A percentile compares a stretch with the other conserved stretches of the same genome.
phyloP scores from a whole-genome alignment of 2,329 filamentous ascomycete species.

The Podosphaera fusca region DNA sequence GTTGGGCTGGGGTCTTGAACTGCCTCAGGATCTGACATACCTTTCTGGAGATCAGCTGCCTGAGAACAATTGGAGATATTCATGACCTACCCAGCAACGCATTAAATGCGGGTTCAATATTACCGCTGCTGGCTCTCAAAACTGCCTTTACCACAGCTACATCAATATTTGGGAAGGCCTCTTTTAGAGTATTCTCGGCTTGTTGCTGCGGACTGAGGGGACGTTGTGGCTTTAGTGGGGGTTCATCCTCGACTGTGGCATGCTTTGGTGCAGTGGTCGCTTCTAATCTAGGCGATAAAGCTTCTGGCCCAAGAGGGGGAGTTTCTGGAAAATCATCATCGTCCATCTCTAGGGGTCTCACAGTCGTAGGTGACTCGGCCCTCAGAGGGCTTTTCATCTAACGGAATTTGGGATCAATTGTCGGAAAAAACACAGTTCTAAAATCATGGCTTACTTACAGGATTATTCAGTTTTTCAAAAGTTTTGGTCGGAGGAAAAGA shows the following conservation, averaged over 20 bases:
- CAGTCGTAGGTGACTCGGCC: constrained; percentile 44
- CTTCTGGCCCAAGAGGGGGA: constrained; percentile 19
- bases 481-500: too few species aligned
- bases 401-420: constrained; percentile 1
- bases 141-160: constrained; percentile 64
- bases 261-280: constrained; percentile 20
- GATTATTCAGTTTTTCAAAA: background rate
- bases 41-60: constrained; percentile 19
- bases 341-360: constrained; percentile 40
- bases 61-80: background rate
- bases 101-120: constrained; percentile 86
- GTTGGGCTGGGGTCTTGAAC: constrained; percentile 30
- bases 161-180: constrained; percentile 81
- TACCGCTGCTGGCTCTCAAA: constrained; percentile 61
- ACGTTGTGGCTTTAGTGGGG: constrained; percentile 63
- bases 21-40: constrained; percentile 61
- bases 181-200: constrained; percentile 69
- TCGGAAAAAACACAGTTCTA: constrained; percentile 2
- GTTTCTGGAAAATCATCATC: constrained; percentile 47
- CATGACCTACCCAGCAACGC: constrained; percentile 50
- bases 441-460: constrained; percentile 5
- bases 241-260: constrained; percentile 23
- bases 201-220: constrained; percentile 64
- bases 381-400: constrained; percentile 15
- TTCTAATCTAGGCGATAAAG: constrained; percentile 17